Evolutionary conservation across 2,329 filamentous ascomycete species (phyloP).

Genomic region (Curvularia eragrostidis): DNA sequence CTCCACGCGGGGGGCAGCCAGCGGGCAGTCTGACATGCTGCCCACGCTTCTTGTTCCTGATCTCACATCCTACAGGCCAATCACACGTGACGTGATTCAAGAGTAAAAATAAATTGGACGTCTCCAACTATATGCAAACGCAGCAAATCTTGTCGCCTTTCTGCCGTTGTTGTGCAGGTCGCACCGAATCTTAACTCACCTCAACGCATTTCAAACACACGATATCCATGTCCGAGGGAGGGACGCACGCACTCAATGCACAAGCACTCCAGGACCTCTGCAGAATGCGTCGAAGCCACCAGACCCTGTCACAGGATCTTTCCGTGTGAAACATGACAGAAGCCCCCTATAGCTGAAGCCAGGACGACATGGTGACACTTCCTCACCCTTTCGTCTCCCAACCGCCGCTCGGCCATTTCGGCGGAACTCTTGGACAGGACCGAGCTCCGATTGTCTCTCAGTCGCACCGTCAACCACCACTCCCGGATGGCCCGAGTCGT

Average conservation of each 20-base stretch:
- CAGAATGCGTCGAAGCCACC: not conserved
- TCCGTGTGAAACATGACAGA: slow-evolving; percentile 4
- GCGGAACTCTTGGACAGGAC: slow-evolving; percentile 5
- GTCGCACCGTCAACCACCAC: not conserved
- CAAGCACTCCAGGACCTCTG: not conserved
- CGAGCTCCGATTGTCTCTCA: slow-evolving; percentile 8
- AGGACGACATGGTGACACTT: slow-evolving; percentile 5
- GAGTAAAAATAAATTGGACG: not conserved
- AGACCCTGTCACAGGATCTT: slow-evolving; percentile 1
- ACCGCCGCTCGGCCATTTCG: slow-evolving; percentile 6
- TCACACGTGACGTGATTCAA: not conserved
- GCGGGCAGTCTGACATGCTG: slow-evolving; percentile 4
- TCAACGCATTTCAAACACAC: slow-evolving; percentile 3
- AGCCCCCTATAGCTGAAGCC: slow-evolving; percentile 5
- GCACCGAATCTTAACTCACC: slow-evolving; percentile 2
- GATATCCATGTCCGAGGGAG: not conserved
- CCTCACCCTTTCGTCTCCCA: not conserved
- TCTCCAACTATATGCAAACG: not conserved
- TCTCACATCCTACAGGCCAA: not conserved
- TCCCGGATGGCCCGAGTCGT: slow-evolving; percentile 3
- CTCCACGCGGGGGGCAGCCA: slow-evolving; percentile 3
- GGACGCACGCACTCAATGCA: slow-evolving; percentile 6
- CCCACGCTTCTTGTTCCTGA: not conserved
- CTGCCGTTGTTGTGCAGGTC: not conserved
- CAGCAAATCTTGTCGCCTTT: not conserved